These are phyloP conservation scores for Cyberlindnera maclurae DNA, from an alignment of 805 yeast species.

Conservation along the genomic window DNA sequence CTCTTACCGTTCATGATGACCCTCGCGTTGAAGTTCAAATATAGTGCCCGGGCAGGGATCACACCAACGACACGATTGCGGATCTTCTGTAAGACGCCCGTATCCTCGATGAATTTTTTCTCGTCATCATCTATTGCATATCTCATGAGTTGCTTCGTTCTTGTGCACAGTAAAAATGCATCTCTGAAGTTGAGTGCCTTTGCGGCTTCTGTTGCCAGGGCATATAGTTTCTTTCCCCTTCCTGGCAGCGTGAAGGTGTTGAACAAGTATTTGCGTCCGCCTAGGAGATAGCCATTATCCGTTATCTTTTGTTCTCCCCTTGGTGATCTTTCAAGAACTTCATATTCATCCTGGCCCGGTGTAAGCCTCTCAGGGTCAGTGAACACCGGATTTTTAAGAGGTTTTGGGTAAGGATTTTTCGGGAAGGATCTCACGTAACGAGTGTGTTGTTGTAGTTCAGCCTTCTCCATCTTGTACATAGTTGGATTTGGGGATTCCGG, in stretches of 20 bases:
- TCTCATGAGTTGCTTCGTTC: conserved; percentile 31
- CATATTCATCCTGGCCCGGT: conserved; percentile 17
- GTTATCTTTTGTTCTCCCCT: conserved; percentile 40
- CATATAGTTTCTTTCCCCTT: conserved; percentile 30
- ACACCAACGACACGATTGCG: conserved; percentile 16
- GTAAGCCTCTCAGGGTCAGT: conserved; percentile 12
- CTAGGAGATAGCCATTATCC: conserved; percentile 30
- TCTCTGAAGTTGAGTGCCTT: conserved; percentile 39
- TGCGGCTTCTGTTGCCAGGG: conserved; percentile 34
- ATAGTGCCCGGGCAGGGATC: conserved; percentile 38
- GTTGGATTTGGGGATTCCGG: conserved; percentile 22
- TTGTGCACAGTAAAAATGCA: conserved; percentile 44
- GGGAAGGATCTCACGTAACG: conserved; percentile 9
- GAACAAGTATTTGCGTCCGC: conserved; percentile 33
- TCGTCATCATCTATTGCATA: conserved; percentile 31
- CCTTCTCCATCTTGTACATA: conserved; percentile 8
- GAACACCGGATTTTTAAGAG: conserved; percentile 10
- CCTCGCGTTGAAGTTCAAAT: conserved; percentile 44
- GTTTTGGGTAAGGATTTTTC: conserved; percentile 8
- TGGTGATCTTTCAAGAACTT: conserved; percentile 29
- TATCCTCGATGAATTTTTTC: conserved; percentile 28
- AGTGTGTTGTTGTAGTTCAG: conserved; percentile 10
- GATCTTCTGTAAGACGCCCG: conserved; percentile 20
- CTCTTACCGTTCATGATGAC: conserved; percentile 40
- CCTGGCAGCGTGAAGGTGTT: conserved; percentile 34